A percentile compares a stretch with the other conserved stretches of the same genome.
phyloP scores from a whole-genome alignment of 2,329 filamentous ascomycete species.

The Alternaria infectoria region DNA sequence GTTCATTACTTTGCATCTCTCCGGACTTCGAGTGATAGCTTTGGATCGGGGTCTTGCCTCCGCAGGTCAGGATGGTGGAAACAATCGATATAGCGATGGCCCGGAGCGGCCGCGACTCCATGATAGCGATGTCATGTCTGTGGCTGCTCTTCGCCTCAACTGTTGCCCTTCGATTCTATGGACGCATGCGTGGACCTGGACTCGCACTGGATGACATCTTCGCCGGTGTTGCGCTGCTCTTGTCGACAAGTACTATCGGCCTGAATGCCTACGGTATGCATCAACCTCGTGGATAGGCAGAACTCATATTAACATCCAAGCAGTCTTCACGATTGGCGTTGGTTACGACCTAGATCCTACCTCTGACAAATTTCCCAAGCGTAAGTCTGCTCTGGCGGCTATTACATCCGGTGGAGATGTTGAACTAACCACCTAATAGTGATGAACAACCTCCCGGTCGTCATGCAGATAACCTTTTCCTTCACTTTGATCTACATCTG shows the following conservation, averaged over 20 bases:
- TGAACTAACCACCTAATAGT: slow-evolving; percentile 7
- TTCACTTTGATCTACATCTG: slow-evolving; percentile 32
- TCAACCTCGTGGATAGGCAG: neutral
- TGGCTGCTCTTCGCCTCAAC: slow-evolving; percentile 23
- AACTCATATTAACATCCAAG: neutral
- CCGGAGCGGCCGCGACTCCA: slow-evolving; percentile 21
- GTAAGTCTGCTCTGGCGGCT: slow-evolving; percentile 7
- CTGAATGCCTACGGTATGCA: slow-evolving; percentile 19
- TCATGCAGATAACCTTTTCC: slow-evolving; percentile 31
- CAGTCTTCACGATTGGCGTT: slow-evolving; percentile 26
- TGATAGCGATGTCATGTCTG: slow-evolving; percentile 26
- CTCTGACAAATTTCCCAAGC: slow-evolving; percentile 15
- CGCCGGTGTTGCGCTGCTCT: slow-evolving; percentile 20
- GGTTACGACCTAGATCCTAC: slow-evolving; percentile 21
- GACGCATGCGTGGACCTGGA: slow-evolving; percentile 24
- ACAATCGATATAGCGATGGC: slow-evolving; percentile 21
- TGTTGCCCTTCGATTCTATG: slow-evolving; percentile 18
- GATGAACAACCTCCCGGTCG: slow-evolving; percentile 21
- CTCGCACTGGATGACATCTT: slow-evolving; percentile 26
- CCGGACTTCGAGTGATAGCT: neutral
- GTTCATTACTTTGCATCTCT: neutral
- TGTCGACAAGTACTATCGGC: slow-evolving; percentile 25
- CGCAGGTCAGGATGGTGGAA: slow-evolving; percentile 9
- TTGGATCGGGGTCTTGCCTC: neutral
- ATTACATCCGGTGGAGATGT: neutral